Percentiles rank a stretch among this genome's conserved stretches.
These are phyloP conservation scores for Botryotinia narcissicola DNA, from an alignment of 2,329 filamentous ascomycete species.

Conservation along the genomic window DNA sequence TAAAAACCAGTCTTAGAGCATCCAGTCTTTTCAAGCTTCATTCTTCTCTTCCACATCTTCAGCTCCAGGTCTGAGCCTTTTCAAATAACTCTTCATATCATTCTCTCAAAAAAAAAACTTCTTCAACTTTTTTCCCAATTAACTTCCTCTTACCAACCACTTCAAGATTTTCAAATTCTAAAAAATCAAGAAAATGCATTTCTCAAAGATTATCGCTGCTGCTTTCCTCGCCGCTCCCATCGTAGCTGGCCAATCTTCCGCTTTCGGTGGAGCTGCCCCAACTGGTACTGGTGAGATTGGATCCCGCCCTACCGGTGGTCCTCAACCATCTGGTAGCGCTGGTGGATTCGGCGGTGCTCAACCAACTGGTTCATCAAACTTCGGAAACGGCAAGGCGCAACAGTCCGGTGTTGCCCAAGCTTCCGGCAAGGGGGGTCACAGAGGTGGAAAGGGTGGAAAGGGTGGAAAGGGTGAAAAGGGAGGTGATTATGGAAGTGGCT, in stretches of 20 bases:
- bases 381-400: background rate
- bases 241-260: background rate
- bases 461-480: constrained; percentile 3
- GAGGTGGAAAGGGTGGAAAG: background rate
- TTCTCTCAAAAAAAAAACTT: background rate
- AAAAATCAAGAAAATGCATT: constrained; percentile 11
- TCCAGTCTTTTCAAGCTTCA: constrained; percentile 16
- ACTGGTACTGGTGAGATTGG: constrained; percentile 1
- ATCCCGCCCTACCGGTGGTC: background rate
- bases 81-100: constrained; percentile 10
- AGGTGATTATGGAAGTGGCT: background rate
- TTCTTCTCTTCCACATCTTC: constrained; percentile 4
- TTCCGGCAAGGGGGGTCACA: background rate
- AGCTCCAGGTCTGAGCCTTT: constrained; percentile 20
- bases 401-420: background rate
- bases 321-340: background rate
- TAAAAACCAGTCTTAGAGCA: constrained; percentile 15
- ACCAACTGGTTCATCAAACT: background rate
- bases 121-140: background rate
- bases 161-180: background rate
- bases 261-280: background rate
- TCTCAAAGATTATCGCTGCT: constrained; percentile 14
- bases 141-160: background rate
- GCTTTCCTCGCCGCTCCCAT: constrained; percentile 11
- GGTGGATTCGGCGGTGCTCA: background rate